Conservation (phyloP, 2,329 filamentous ascomycete genomes). For the Fusarium torreyae region DNA sequence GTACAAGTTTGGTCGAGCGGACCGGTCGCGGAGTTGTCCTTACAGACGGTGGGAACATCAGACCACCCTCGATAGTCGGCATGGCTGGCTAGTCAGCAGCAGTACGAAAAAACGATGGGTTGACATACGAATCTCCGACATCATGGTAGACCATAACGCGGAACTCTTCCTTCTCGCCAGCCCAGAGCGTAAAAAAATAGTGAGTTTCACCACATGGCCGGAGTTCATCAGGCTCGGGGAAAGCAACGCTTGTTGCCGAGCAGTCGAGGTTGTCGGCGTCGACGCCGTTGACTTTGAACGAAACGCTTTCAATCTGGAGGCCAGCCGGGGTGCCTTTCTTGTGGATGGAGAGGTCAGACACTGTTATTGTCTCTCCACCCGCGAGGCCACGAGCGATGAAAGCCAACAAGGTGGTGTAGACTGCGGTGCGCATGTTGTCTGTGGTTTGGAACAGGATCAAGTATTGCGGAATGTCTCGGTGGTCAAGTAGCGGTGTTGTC, state of each 20-base stretch:
- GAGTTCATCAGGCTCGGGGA: slow-evolving; percentile 14
- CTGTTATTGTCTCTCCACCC: slow-evolving; percentile 20
- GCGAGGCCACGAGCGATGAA: slow-evolving; percentile 13
- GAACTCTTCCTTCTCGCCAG: slow-evolving; percentile 9
- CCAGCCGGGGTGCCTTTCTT: slow-evolving; percentile 18
- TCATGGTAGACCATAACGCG: slow-evolving; percentile 27
- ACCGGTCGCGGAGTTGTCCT: slow-evolving; percentile 29
- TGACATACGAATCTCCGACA: slow-evolving; percentile 15
- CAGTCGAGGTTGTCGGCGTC: slow-evolving; percentile 26
- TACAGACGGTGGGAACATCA: slow-evolving; percentile 29
- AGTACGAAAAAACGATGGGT: neutral
- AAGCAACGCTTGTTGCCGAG: slow-evolving; percentile 26
- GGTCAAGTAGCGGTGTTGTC: neutral
- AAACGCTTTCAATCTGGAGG: slow-evolving; percentile 14
- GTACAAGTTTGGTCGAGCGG: slow-evolving; percentile 33
- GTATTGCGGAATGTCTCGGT: neutral
- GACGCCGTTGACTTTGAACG: slow-evolving; percentile 27
- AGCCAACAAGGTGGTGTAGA: slow-evolving; percentile 14
- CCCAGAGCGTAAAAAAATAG: slow-evolving; percentile 21
- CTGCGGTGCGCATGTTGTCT: slow-evolving; percentile 24
- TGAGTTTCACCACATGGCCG: slow-evolving; percentile 13
- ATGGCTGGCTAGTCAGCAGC: slow-evolving; percentile 12
- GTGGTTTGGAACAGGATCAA: neutral
- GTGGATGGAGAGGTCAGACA: slow-evolving; percentile 30
- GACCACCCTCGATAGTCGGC: slow-evolving; percentile 32